Conservation (phyloP, 2,329 filamentous ascomycete genomes). For the Simplicillium sp. region DNA sequence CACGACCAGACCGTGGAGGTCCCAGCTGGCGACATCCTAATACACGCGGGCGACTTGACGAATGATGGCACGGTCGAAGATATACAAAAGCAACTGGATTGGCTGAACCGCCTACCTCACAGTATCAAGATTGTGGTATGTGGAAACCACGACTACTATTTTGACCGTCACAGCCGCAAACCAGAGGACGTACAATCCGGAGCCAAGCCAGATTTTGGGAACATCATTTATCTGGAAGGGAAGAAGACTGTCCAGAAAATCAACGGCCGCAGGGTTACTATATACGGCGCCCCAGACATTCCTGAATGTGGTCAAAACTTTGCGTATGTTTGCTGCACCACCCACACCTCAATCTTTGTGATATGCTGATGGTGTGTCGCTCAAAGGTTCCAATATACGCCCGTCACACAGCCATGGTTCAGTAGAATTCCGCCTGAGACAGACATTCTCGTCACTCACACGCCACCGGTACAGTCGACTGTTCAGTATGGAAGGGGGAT, state of each 20-base stretch:
- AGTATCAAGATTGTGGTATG: constrained; percentile 71
- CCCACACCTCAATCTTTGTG: no score
- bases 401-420: constrained; percentile 59
- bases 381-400: constrained; percentile 61
- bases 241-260: constrained; percentile 55
- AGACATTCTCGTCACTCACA: constrained; percentile 75
- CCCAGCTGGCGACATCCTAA: constrained; percentile 72
- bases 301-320: constrained; percentile 66
- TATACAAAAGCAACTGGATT: constrained; percentile 77
- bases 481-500: neutral
- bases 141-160: constrained; percentile 84
- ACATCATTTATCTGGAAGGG: constrained; percentile 68
- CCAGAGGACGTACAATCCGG: constrained; percentile 43
- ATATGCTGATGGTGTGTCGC: neutral
- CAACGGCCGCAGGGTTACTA: constrained; percentile 37
- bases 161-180: constrained; percentile 57
- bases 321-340: constrained; percentile 30
- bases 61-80: constrained; percentile 61
- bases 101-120: constrained; percentile 67
- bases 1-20: constrained; percentile 56
- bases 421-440: constrained; percentile 60
- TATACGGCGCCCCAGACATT: constrained; percentile 78
- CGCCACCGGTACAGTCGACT: constrained; percentile 50
- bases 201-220: constrained; percentile 53
- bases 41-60: constrained; percentile 83